A percentile compares a stretch with the other conserved stretches of the same genome.
phyloP scores from a whole-genome alignment of 176 grass and related monocot species.

The Microstegium vimineum region DNA sequence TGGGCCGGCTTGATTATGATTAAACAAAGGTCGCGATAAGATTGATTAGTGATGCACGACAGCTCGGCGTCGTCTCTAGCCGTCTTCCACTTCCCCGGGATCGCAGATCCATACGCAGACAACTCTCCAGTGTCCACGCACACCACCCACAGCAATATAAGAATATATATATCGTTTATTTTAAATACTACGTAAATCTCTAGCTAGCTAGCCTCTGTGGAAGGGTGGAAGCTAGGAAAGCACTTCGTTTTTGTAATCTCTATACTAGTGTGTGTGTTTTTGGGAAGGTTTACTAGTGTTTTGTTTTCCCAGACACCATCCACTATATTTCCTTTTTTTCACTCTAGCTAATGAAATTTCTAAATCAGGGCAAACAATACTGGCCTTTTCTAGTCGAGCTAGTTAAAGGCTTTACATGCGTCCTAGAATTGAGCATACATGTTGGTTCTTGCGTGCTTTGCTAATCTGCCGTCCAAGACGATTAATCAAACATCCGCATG shows the following conservation, averaged over 20 bases:
- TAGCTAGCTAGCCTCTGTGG: background rate
- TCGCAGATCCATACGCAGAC: background rate
- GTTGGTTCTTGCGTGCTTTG: background rate
- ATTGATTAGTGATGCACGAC: slow-evolving; percentile 30
- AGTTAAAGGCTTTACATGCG: background rate
- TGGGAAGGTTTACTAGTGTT: no score
- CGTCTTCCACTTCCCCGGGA: background rate
- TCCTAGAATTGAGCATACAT: background rate
- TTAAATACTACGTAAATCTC: background rate
- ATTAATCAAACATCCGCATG: background rate
- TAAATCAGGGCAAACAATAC: background rate
- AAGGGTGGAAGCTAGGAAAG: no score
- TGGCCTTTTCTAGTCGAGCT: background rate
- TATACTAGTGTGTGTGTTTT: background rate
- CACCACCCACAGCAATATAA: background rate
- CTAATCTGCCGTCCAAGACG: background rate
- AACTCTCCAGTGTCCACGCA: background rate
- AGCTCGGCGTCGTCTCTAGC: slow-evolving; percentile 9
- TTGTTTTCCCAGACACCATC: background rate
- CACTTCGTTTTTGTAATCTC: slow-evolving; percentile 1
- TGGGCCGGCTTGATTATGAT: background rate
- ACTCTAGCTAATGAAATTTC: background rate
- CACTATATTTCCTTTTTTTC: background rate
- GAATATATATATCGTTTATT: background rate
- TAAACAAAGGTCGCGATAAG: slow-evolving; percentile 23